phyloP scores from a whole-genome alignment of 202 grass and related monocot species.

The Tripidium arundinaceum region DNA sequence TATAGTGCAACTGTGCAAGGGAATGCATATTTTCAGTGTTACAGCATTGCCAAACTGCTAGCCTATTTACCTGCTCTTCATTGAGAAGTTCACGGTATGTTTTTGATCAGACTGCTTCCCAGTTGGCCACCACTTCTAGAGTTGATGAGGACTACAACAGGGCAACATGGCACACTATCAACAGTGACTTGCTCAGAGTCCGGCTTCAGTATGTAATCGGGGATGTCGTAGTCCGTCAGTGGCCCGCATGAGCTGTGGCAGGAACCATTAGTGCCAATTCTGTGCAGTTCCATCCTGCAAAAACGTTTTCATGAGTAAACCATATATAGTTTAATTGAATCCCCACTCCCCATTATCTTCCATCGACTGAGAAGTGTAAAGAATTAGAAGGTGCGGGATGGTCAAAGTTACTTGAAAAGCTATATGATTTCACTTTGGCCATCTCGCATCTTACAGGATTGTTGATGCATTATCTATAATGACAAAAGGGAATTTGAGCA shows the following conservation, averaged over 20 bases:
- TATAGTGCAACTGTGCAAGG: not conserved
- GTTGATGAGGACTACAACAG: slow-evolving; percentile 86
- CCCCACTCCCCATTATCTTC: not conserved
- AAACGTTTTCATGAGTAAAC: not conserved
- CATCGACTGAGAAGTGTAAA: not conserved
- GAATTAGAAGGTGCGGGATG: not conserved
- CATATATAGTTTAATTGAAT: not conserved
- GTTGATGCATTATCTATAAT: not conserved
- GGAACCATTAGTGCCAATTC: not conserved
- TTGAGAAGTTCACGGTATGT: slow-evolving; percentile 74
- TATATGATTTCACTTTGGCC: not conserved
- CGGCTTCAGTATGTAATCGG: slow-evolving; percentile 71
- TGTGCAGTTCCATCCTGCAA: slow-evolving; percentile 41
- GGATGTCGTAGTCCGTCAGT: slow-evolving; percentile 58
- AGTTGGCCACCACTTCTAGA: slow-evolving; percentile 87
- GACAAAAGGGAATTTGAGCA: not conserved
- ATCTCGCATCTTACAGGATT: too few species aligned
- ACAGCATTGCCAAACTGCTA: not conserved
- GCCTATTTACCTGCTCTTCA: slow-evolving; percentile 56
- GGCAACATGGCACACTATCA: slow-evolving; percentile 30
- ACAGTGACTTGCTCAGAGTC: slow-evolving; percentile 11
- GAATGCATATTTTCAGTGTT: not conserved
- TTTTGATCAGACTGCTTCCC: slow-evolving; percentile 61
- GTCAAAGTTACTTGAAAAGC: not conserved
- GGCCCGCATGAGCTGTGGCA: slow-evolving; percentile 6